phyloP scores from a whole-genome alignment of 768 basidiomycete species.

The Pulveroboletus ravenelii region DNA sequence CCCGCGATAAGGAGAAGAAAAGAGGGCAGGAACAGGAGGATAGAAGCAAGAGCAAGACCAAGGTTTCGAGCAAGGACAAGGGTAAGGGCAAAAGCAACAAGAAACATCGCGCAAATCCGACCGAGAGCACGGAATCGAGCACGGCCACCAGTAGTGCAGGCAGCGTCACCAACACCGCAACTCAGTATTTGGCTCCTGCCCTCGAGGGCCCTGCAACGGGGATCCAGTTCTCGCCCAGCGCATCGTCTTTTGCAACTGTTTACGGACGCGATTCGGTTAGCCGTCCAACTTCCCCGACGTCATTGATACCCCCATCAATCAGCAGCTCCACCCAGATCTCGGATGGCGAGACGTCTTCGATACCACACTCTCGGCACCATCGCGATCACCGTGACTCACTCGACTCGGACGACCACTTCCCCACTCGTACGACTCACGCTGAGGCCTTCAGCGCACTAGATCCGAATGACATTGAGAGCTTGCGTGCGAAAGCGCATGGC shows the following conservation, averaged over 20 bases:
- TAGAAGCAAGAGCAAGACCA: constrained; percentile 15
- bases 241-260: constrained; percentile 14
- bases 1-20: constrained; percentile 22
- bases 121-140: constrained; percentile 32
- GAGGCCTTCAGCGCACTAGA: constrained; percentile 61
- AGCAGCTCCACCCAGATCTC: background rate
- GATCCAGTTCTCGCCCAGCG: constrained; percentile 15
- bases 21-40: constrained; percentile 18
- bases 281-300: constrained; percentile 22
- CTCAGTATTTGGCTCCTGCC: constrained; percentile 7
- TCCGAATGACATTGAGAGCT: constrained; percentile 46
- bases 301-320: constrained; percentile 8
- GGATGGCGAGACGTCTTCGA: constrained; percentile 10
- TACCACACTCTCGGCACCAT: constrained; percentile 8
- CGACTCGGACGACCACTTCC: constrained; percentile 26
- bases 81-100: constrained; percentile 26
- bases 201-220: constrained; percentile 7
- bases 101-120: constrained; percentile 24
- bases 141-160: constrained; percentile 29
- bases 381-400: constrained; percentile 24
- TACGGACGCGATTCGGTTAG: constrained; percentile 5
- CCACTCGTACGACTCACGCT: constrained; percentile 53
- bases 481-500: constrained; percentile 31
- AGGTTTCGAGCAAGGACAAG: constrained; percentile 29
- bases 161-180: constrained; percentile 13